These are phyloP conservation scores for Solanum peruvianum DNA, from an alignment of 257 asterid genomes.

Conservation along the genomic window DNA sequence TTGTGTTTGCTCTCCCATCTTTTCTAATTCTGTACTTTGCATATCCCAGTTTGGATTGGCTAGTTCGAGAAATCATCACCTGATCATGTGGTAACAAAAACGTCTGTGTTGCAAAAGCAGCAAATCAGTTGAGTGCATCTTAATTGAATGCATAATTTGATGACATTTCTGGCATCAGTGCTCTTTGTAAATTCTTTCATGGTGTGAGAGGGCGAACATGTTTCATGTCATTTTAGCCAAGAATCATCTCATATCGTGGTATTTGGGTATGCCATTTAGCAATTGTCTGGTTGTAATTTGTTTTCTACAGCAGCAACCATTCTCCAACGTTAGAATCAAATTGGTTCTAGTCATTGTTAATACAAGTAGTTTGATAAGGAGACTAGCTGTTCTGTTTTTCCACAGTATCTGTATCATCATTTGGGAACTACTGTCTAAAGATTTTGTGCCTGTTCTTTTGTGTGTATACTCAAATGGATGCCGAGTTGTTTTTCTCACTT, in stretches of 20 bases:
- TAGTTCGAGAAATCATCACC: conserved; percentile 75
- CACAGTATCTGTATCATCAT: not conserved
- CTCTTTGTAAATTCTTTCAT: not conserved
- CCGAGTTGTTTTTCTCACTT: not conserved
- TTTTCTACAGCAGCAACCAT: not conserved
- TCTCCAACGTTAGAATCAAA: not conserved
- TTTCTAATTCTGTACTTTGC: conserved; percentile 83
- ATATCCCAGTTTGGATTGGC: conserved; percentile 94
- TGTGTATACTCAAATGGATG: not conserved
- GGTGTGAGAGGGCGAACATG: not conserved
- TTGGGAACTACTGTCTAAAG: not conserved
- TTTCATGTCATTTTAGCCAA: not conserved
- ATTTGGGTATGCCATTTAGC: not conserved
- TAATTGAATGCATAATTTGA: not conserved
- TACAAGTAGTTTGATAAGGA: not conserved
- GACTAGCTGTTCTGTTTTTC: not conserved
- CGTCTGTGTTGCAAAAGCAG: not conserved
- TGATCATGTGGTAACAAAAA: not conserved
- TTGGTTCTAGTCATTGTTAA: not conserved
- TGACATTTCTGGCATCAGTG: not conserved
- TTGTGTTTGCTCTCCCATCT: conserved; percentile 74
- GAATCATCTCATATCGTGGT: not conserved
- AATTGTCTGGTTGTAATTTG: not conserved
- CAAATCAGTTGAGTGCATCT: not conserved
- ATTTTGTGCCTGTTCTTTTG: not conserved